Evolutionary conservation across 345 rosid species (phyloP).

Genomic region (Anastatica hierochuntica): DNA sequence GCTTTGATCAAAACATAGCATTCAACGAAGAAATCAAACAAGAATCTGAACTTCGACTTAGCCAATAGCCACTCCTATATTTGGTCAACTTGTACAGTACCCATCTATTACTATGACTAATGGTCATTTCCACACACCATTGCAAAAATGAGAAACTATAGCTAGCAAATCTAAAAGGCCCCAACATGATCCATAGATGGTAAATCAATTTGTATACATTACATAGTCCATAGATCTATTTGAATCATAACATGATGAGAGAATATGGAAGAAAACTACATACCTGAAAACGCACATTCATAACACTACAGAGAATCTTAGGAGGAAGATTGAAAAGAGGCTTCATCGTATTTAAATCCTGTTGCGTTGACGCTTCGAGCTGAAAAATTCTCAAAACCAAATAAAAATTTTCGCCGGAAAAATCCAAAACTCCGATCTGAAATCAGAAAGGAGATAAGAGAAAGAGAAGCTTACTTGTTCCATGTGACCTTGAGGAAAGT

Average conservation of each 20-base stretch:
- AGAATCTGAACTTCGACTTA: neutral
- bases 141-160: neutral
- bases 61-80: neutral
- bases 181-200: neutral
- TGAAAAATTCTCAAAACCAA: slow-evolving; percentile 13
- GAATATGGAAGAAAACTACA: too few relatives aligned
- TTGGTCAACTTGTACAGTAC: neutral
- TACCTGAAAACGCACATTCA: slow-evolving; percentile 70
- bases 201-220: neutral
- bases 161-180: neutral
- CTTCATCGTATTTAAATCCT: slow-evolving; percentile 56
- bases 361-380: slow-evolving; percentile 87
- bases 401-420: slow-evolving; percentile 1
- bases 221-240: slow-evolving; percentile 2
- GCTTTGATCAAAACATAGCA: neutral
- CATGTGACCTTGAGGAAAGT: slow-evolving; percentile 96
- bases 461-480: slow-evolving; percentile 62
- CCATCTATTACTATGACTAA: neutral
- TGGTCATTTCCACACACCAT: neutral
- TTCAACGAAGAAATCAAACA: slow-evolving; percentile 1
- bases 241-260: too few relatives aligned
- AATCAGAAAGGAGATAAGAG: neutral
- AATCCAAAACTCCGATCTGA: slow-evolving; percentile 6
- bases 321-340: slow-evolving; percentile 61
- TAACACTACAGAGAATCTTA: slow-evolving; percentile 75